Evolutionary conservation across 805 yeast species (phyloP), one percentile per base, ranked within the genome.

Genomic region (Jamesozyma gamospora): DNA sequence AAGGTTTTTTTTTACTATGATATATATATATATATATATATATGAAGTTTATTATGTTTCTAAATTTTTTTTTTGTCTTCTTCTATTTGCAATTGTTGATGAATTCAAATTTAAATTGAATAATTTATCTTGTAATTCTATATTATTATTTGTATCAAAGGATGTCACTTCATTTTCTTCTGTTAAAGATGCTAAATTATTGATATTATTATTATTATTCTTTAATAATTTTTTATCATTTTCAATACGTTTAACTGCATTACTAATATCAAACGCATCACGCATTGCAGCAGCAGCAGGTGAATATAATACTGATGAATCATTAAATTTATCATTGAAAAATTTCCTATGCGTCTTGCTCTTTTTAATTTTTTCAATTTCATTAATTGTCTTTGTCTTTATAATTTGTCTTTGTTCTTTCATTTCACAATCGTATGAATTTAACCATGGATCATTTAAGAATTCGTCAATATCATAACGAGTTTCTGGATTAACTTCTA

Each of bases 201-300:
- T 13, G 2, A 21, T 3, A 10, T 33, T 26, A 13, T 30, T 28
- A 13, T 28, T 35, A 9, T 56, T 39, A 8, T 8, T 21, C n/a
- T n/a, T n/a, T n/a, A n/a, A n/a, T n/a, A n/a, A n/a, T 21, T 6
- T 21, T 42, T 32, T 55, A 30, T 81, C 88, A 54, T 78, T 83
- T 37, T 81, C 86, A 65, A 73, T 71, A 51, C 95, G 76, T 55
- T 84, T 90, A 14, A 85, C 86, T 5, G 94, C 94, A 37, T 85
- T 81, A 24, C 87, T 78, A 8, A 85, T 77, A 52, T 85, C 94
- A 58, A 85, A 85, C 11, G 88, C 94, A 51, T 85, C 95, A 48
- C 84, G 77, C 61, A 85, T 70, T 0, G 86, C 85, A 36, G 78
- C 81, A 1, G 87, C 86, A 2, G 84, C 86, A 4, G 87, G 87